Percentiles rank a stretch among this genome's conserved stretches.
phyloP scores from a whole-genome alignment of 768 basidiomycete species.

The Psilocybe azurescens region DNA sequence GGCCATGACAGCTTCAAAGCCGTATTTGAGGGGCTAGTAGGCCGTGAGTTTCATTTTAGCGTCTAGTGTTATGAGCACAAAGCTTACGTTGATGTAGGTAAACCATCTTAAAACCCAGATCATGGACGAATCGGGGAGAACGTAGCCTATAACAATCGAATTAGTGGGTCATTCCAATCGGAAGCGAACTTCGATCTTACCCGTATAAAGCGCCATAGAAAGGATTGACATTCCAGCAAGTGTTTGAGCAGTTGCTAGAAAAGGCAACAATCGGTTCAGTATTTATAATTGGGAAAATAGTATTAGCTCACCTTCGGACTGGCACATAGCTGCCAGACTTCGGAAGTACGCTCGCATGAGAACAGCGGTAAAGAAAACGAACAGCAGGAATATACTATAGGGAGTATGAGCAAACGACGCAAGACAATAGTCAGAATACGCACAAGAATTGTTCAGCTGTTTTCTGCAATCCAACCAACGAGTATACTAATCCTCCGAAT shows the following conservation, averaged over 20 bases:
- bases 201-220: conserved; percentile 37
- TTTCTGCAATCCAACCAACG: conserved; percentile 61
- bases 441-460: conserved; percentile 67
- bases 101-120: conserved; percentile 72
- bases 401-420: conserved; percentile 35
- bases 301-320: conserved; percentile 34
- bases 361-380: conserved; percentile 59
- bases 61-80: not conserved
- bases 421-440: conserved; percentile 29
- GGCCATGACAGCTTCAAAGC: conserved; percentile 74
- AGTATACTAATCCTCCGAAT: conserved; percentile 62
- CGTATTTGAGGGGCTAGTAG: conserved; percentile 44
- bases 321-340: conserved; percentile 63
- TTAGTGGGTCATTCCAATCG: not conserved
- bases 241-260: conserved; percentile 61
- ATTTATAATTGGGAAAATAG: not conserved
- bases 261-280: not conserved
- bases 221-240: conserved; percentile 47
- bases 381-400: conserved; percentile 61
- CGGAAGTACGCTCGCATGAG: conserved; percentile 84
- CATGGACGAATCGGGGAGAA: conserved; percentile 62
- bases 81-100: conserved; percentile 60
- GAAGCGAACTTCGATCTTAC: conserved; percentile 15
- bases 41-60: not conserved
- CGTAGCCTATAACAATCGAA: conserved; percentile 23